A percentile compares a stretch with the other conserved stretches of the same genome.
Conservation (phyloP, 2,329 filamentous ascomycete genomes). For the Talaromyces sp. region DNA sequence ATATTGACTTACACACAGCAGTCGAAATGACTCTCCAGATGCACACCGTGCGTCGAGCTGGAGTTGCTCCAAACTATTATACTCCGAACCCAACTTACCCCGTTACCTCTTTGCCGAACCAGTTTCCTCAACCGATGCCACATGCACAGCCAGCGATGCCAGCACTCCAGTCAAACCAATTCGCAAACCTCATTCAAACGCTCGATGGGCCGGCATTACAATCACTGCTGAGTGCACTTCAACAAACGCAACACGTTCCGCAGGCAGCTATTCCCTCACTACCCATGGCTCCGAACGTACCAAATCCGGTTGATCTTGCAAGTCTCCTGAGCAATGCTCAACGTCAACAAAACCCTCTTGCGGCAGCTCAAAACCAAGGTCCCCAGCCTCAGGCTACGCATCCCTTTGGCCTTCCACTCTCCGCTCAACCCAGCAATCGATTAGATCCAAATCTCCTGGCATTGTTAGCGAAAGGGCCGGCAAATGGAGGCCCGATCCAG, state of each 20-base stretch:
- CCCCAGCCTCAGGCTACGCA: slow-evolving; percentile 28
- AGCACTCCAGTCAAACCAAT: slow-evolving; percentile 47
- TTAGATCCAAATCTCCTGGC: slow-evolving; percentile 39
- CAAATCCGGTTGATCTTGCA: slow-evolving; percentile 40
- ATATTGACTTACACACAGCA: slow-evolving; percentile 73
- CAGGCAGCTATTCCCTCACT: slow-evolving; percentile 37
- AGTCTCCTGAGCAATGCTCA: slow-evolving; percentile 40
- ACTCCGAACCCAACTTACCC: slow-evolving; percentile 37
- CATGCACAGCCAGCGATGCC: slow-evolving; percentile 33
- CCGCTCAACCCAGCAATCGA: slow-evolving; percentile 23
- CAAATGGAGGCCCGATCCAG: slow-evolving; percentile 35
- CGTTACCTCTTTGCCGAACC: slow-evolving; percentile 25
- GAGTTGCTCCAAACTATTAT: slow-evolving; percentile 32
- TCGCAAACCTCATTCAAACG: slow-evolving; percentile 63
- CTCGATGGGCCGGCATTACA: slow-evolving; percentile 70
- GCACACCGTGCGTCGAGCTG: slow-evolving; percentile 36
- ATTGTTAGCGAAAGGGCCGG: slow-evolving; percentile 37
- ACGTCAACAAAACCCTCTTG: slow-evolving; percentile 31
- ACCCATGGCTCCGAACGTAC: slow-evolving; percentile 29
- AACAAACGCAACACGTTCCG: slow-evolving; percentile 40
- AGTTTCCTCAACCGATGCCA: slow-evolving; percentile 29
- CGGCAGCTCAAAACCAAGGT: slow-evolving; percentile 26
- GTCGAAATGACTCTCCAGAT: slow-evolving; percentile 74
- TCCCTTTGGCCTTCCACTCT: slow-evolving; percentile 29
- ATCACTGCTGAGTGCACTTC: slow-evolving; percentile 62